A percentile compares a stretch with the other conserved stretches of the same genome.
Evolutionary conservation across 2,329 filamentous ascomycete species (phyloP).

Genomic region (Tolypocladium inflatum): DNA sequence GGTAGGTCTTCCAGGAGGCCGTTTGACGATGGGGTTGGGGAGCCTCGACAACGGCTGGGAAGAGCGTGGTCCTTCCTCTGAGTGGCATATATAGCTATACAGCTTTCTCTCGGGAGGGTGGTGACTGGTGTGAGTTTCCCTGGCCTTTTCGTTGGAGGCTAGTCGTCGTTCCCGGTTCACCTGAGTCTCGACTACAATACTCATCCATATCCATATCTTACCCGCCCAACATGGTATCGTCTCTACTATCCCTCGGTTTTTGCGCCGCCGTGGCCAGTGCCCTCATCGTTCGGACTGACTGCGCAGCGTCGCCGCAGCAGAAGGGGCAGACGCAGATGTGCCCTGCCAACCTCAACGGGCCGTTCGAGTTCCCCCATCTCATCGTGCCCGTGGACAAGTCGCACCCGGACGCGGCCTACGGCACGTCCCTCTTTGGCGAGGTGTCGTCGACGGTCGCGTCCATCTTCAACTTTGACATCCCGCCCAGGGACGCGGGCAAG

Average conservation of each 20-base stretch:
- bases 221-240: not conserved
- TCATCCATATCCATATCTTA: too few relatives aligned
- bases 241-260: not conserved
- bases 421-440: conserved; percentile 46
- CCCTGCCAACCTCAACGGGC: conserved; percentile 31
- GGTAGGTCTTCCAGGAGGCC: not conserved
- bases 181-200: not conserved
- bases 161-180: too few relatives aligned
- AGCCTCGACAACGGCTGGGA: not conserved
- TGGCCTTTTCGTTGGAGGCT: too few relatives aligned
- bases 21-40: not conserved
- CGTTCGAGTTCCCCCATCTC: conserved; percentile 50
- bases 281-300: conserved; percentile 7
- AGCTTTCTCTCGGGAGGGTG: not conserved
- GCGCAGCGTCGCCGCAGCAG: conserved; percentile 7
- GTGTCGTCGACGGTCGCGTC: conserved; percentile 43
- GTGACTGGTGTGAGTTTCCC: not conserved
- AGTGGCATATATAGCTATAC: not conserved
- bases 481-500: conserved; percentile 39
- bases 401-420: conserved; percentile 39
- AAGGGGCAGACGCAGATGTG: conserved; percentile 19
- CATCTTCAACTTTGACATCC: conserved; percentile 64
- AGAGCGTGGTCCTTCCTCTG: not conserved
- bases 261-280: conserved; percentile 8
- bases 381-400: conserved; percentile 51